Evolutionary conservation across 495 filamentous ascomycete genomes (phyloP).

Genomic region (Aspergillus leporis): DNA sequence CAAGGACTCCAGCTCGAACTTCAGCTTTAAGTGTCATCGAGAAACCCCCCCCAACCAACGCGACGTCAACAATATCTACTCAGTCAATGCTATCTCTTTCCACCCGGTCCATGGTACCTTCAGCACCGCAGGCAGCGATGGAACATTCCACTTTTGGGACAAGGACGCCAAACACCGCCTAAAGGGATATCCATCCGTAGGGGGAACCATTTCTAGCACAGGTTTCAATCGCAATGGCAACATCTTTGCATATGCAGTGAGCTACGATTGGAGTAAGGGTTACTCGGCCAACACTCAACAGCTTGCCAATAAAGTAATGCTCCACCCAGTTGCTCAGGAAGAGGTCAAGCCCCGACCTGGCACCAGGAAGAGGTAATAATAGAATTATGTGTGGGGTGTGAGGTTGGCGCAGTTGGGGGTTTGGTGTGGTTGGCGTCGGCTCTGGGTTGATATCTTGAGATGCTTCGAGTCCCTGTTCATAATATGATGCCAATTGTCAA

Average conservation of each 20-base stretch:
- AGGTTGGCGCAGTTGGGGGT: constrained; percentile 10
- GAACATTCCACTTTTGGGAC: constrained; percentile 90
- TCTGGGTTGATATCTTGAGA: constrained; percentile 6
- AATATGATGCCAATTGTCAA: neutral
- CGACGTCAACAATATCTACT: constrained; percentile 76
- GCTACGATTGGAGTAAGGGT: constrained; percentile 95
- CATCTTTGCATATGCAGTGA: constrained; percentile 88
- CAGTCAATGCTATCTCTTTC: constrained; percentile 87
- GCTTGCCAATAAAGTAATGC: constrained; percentile 79
- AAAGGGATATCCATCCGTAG: constrained; percentile 84
- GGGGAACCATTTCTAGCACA: constrained; percentile 75
- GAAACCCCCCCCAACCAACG: constrained; percentile 63
- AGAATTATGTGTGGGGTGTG: neutral
- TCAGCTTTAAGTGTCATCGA: constrained; percentile 93
- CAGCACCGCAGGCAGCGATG: constrained; percentile 85
- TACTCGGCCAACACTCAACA: constrained; percentile 69
- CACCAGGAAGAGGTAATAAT: constrained; percentile 65
- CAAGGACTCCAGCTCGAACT: constrained; percentile 78
- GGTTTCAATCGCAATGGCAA: constrained; percentile 74
- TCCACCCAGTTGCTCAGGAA: constrained; percentile 73
- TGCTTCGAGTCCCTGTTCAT: constrained; percentile 1
- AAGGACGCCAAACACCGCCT: constrained; percentile 84
- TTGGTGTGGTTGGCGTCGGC: constrained; percentile 5
- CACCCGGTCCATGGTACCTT: constrained; percentile 87
- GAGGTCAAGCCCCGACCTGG: constrained; percentile 79